Evolutionary conservation across 441 rosid genomes (phyloP).

Genomic region (Eruca vesicaria): DNA sequence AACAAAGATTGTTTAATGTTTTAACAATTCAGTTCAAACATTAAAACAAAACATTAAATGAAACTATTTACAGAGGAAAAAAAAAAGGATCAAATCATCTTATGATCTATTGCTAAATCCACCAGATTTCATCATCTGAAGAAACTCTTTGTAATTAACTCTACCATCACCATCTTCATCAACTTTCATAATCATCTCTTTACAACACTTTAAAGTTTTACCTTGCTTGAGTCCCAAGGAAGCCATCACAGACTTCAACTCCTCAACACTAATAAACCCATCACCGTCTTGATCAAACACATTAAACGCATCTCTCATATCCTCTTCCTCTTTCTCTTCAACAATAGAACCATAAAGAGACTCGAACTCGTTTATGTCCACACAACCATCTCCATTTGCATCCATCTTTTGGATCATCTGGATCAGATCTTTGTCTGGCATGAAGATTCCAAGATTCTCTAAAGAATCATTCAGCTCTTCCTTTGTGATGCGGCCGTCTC

Average conservation of each 20-base stretch:
- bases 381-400: conserved; percentile 62
- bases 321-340: conserved; percentile 57
- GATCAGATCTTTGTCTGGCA: conserved; percentile 53
- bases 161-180: conserved; percentile 91
- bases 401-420: conserved; percentile 70
- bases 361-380: conserved; percentile 71
- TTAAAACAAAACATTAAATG: not conserved
- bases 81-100: not conserved
- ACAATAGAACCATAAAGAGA: conserved; percentile 57
- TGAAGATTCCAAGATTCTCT: conserved; percentile 66
- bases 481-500: conserved; percentile 66
- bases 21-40: conserved; percentile 3
- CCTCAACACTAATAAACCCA: conserved; percentile 77
- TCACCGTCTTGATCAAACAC: conserved; percentile 89
- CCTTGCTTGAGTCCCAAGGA: conserved; percentile 81
- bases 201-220: conserved; percentile 64
- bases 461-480: conserved; percentile 57
- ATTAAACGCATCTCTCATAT: conserved; percentile 78
- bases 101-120: conserved; percentile 37
- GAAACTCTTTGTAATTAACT: conserved; percentile 73
- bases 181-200: conserved; percentile 69
- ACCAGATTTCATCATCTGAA: conserved; percentile 77
- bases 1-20: not conserved
- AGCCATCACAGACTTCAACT: conserved; percentile 63
- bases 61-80: conserved; percentile 8